A percentile compares a stretch with the other conserved stretches of the same genome.
Conservation (phyloP, 768 basidiomycete genomes). For the Paxillus involutus region DNA sequence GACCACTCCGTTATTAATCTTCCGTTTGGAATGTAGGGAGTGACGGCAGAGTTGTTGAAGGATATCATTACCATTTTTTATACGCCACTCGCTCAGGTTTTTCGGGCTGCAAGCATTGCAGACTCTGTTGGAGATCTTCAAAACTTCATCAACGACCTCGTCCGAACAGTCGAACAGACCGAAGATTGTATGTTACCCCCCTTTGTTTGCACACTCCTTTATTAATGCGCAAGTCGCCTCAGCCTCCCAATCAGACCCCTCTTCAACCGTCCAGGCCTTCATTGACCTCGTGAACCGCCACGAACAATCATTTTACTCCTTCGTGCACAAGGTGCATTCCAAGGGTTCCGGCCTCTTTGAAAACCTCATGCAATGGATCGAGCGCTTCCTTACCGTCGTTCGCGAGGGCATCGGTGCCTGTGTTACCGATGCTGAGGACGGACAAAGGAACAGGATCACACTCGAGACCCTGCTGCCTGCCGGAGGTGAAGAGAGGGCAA, state of each 20-base stretch:
- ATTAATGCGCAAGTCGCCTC: constrained; percentile 4
- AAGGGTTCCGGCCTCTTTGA: constrained; percentile 95
- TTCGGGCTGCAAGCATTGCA: constrained; percentile 94
- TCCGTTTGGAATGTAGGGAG: constrained; percentile 55
- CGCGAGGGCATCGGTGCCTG: constrained; percentile 81
- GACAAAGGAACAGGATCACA: constrained; percentile 44
- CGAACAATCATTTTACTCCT: constrained; percentile 93
- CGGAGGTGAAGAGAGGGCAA: constrained; percentile 69
- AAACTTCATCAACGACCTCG: constrained; percentile 92
- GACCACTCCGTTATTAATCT: neutral
- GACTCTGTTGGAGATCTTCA: constrained; percentile 92
- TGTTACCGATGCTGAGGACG: constrained; percentile 12
- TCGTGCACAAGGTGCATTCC: constrained; percentile 98
- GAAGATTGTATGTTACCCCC: constrained; percentile 71
- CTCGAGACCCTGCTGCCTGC: constrained; percentile 92
- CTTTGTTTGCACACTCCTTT: neutral
- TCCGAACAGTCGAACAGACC: constrained; percentile 87
- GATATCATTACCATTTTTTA: constrained; percentile 99
- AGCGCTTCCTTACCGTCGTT: constrained; percentile 87
- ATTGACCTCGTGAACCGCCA: constrained; percentile 92
- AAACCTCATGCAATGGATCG: constrained; percentile 94
- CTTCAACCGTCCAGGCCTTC: constrained; percentile 85
- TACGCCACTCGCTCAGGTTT: constrained; percentile 92
- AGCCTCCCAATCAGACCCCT: constrained; percentile 86
- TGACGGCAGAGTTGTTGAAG: constrained; percentile 91